Evolutionary conservation across 73 alveolate species (phyloP), one percentile per base, ranked within the genome.

Genomic region (Stentor coeruleus): DNA sequence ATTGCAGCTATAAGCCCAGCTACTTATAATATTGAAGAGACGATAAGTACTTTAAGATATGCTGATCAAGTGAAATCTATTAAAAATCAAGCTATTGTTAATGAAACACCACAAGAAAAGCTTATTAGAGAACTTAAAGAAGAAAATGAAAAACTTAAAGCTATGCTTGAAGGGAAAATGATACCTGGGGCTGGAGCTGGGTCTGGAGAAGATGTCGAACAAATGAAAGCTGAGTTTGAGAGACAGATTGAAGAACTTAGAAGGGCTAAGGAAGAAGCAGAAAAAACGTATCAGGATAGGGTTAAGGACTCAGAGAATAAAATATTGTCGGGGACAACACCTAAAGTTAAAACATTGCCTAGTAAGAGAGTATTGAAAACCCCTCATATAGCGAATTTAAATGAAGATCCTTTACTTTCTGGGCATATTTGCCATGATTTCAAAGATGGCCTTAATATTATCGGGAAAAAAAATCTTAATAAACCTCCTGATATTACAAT

Each of bases 1-100:
- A 93, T 93, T 40, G 93, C 96, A 87, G 97, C 97, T 72, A 58
- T 86, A 39, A 83, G 94, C 11, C 99, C 97, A 20, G 97, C 97
- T 31, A 80, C 90, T 77, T 92, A 86, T 37, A 94, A 94, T 77
- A 89, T 59, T 81, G 97, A 94, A 30, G 99, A 94, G 59, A 92
- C 97, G 30, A 74, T 92, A 28, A 57, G 90, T 55, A 94, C 99
- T 57, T 81, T 94, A 59, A 92, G 97, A 80, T 94, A 92, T 90
- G 99, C 99, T 30, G 86, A 93, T 84, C 87, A 95, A 60, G 99
- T 96, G 35, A 96, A 96, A 88, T 73, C 93, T 49, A 96, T 96
- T 77, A 93, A 95, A 90, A 96, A 95, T 82, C 82, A 89, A 58
- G 99, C 99, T 20, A 88, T 73, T 37, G 92, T 95, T 76, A 96